Percentiles rank a stretch among this genome's conserved stretches.
Evolutionary conservation across 768 basidiomycete genomes (phyloP).

Genomic region (Clathrus columnatus): DNA sequence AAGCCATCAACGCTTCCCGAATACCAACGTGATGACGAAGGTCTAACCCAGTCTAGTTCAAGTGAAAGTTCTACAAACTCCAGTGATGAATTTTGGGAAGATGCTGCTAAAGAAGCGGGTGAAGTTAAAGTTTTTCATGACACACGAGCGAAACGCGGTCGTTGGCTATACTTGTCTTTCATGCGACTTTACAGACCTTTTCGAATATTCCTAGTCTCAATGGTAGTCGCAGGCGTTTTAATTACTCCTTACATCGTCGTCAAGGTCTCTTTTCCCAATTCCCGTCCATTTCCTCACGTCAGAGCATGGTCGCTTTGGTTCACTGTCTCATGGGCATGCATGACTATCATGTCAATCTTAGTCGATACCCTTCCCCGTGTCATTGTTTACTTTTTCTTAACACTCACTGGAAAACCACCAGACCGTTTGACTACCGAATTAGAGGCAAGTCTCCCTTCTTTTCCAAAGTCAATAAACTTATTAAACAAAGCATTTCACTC

Average conservation of each 20-base stretch:
- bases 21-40: neutral
- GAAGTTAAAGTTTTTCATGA: constrained; percentile 19
- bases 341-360: constrained; percentile 50
- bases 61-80: constrained; percentile 37
- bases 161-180: constrained; percentile 54
- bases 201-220: constrained; percentile 48
- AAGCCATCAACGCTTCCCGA: neutral
- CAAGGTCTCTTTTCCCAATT: constrained; percentile 48
- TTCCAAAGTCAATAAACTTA: neutral
- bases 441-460: constrained; percentile 37
- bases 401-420: constrained; percentile 47
- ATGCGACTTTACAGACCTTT: constrained; percentile 56
- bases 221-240: constrained; percentile 53
- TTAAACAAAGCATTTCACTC: neutral
- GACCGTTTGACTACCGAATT: constrained; percentile 61
- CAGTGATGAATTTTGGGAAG: constrained; percentile 70
- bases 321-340: constrained; percentile 55
- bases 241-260: constrained; percentile 66
- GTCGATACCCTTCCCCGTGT: constrained; percentile 56
- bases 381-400: constrained; percentile 41
- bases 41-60: neutral
- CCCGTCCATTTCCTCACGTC: constrained; percentile 43
- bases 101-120: constrained; percentile 44
- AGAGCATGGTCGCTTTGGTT: constrained; percentile 62
- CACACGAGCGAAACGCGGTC: constrained; percentile 49